Conservation (phyloP, 1,139 yeast species). For the Yamadazyma dendronema region DNA sequence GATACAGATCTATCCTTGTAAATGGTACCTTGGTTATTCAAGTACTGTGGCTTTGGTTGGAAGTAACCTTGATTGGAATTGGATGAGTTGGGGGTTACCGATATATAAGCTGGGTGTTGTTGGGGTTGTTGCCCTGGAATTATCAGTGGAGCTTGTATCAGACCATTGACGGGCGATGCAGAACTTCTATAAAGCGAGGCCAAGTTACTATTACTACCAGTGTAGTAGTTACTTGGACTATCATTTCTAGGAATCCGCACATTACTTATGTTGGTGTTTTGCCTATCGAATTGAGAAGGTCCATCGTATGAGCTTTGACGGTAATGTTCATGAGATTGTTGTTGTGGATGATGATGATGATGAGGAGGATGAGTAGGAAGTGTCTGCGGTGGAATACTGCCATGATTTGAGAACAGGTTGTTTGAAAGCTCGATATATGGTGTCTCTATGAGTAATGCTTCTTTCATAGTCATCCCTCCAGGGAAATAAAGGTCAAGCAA, state of each 20-base stretch:
- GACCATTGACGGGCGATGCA: constrained; percentile 8
- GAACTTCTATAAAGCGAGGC: constrained; percentile 7
- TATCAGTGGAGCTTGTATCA: constrained; percentile 1
- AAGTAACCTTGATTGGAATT: constrained; percentile 18
- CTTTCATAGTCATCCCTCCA: constrained; percentile 64
- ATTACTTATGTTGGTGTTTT: background rate
- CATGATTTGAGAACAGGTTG: no score
- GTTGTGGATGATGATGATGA: background rate
- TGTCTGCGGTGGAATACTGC: no score
- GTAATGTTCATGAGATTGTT: background rate
- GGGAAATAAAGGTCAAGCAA: constrained; percentile 63
- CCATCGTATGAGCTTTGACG: constrained; percentile 1
- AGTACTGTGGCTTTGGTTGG: constrained; percentile 29
- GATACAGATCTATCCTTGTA: constrained; percentile 35
- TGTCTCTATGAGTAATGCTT: constrained; percentile 60
- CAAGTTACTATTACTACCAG: constrained; percentile 6
- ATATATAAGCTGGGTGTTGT: constrained; percentile 13
- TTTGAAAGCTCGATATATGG: constrained; percentile 19
- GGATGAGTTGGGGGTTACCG: constrained; percentile 16
- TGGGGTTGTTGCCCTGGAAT: constrained; percentile 8
- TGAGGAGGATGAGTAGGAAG: no score
- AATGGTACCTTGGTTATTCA: constrained; percentile 9
- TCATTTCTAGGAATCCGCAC: constrained; percentile 2
- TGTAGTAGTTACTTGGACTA: constrained; percentile 4
- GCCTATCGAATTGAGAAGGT: background rate